A percentile compares a stretch with the other conserved stretches of the same genome.
phyloP scores from a whole-genome alignment of 805 yeast species.

The Pichia nakasei region DNA sequence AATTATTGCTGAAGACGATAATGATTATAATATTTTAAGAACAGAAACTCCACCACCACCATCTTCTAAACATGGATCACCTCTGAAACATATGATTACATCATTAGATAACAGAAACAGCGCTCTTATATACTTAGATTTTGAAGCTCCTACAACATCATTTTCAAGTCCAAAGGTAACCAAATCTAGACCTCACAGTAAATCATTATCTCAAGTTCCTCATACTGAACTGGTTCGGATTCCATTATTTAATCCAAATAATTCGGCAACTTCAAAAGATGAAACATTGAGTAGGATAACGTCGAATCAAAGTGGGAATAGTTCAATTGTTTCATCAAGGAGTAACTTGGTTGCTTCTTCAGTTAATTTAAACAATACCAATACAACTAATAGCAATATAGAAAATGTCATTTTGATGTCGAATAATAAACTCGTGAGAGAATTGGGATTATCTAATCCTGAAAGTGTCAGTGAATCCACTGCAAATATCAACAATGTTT shows the following conservation, averaged over 20 bases:
- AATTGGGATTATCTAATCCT: conserved; percentile 2
- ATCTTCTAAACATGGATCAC: conserved; percentile 2
- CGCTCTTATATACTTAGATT: not conserved
- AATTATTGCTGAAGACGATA: not conserved
- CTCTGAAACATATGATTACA: conserved; percentile 3
- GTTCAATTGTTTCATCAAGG: conserved; percentile 3
- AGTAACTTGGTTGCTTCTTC: not conserved
- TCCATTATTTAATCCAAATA: not conserved
- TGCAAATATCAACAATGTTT: too few relatives aligned
- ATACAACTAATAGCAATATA: not conserved
- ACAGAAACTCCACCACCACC: too few relatives aligned
- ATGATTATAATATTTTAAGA: not conserved
- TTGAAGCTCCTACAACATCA: conserved; percentile 2
- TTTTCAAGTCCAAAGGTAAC: conserved; percentile 2
- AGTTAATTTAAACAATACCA: not conserved
- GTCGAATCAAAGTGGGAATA: conserved; percentile 6
- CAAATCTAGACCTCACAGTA: conserved; percentile 27
- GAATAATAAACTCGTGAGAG: not conserved
- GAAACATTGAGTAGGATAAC: conserved; percentile 8
- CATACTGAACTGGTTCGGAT: conserved; percentile 32
- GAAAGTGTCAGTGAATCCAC: not conserved
- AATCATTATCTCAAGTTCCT: conserved; percentile 39
- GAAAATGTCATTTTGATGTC: not conserved
- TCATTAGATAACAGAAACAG: not conserved
- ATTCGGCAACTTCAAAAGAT: conserved; percentile 9